Evolutionary conservation across 2,329 filamentous ascomycete genomes (phyloP).

Genomic region (Penicillium sp.): DNA sequence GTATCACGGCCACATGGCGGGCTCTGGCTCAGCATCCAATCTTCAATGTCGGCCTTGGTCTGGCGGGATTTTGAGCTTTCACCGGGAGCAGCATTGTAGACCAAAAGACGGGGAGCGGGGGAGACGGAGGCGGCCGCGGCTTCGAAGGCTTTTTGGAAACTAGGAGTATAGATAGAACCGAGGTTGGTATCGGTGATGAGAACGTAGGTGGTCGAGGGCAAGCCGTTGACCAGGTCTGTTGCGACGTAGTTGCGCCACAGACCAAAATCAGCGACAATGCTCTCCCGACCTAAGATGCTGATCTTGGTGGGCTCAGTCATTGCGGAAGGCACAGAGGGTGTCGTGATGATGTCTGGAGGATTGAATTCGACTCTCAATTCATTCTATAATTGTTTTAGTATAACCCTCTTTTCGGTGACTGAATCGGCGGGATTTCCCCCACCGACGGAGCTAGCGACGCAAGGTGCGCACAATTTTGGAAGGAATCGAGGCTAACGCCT

Average conservation of each 20-base stretch:
- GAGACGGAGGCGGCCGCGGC: slow-evolving; percentile 46
- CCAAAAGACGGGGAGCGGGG: slow-evolving; percentile 68
- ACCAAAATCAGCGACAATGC: slow-evolving; percentile 88
- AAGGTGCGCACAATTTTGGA: slow-evolving; percentile 11
- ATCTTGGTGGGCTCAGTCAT: slow-evolving; percentile 61
- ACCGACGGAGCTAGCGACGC: slow-evolving; percentile 19
- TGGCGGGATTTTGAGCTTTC: slow-evolving; percentile 91
- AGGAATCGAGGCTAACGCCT: slow-evolving; percentile 1
- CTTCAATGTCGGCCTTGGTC: slow-evolving; percentile 93
- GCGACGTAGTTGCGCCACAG: slow-evolving; percentile 83
- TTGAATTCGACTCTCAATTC: slow-evolving; percentile 25
- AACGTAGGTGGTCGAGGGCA: slow-evolving; percentile 87
- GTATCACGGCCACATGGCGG: slow-evolving; percentile 88
- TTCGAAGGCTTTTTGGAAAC: slow-evolving; percentile 69
- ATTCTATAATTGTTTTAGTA: slow-evolving; percentile 23
- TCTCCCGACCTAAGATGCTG: slow-evolving; percentile 81
- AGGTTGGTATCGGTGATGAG: slow-evolving; percentile 97
- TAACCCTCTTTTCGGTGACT: slow-evolving; percentile 5
- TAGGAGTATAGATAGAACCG: slow-evolving; percentile 73
- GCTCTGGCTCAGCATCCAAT: slow-evolving; percentile 89
- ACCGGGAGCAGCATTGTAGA: slow-evolving; percentile 83
- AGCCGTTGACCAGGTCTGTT: slow-evolving; percentile 73
- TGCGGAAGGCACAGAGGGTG: slow-evolving; percentile 13
- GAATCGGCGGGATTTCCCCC: slow-evolving; percentile 14
- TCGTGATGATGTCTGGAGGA: slow-evolving; percentile 9